Percentiles rank a stretch among this genome's conserved stretches.
Evolutionary conservation across 2,329 filamentous ascomycete species (phyloP).

Genomic region (Aspergillus thermomutatus): DNA sequence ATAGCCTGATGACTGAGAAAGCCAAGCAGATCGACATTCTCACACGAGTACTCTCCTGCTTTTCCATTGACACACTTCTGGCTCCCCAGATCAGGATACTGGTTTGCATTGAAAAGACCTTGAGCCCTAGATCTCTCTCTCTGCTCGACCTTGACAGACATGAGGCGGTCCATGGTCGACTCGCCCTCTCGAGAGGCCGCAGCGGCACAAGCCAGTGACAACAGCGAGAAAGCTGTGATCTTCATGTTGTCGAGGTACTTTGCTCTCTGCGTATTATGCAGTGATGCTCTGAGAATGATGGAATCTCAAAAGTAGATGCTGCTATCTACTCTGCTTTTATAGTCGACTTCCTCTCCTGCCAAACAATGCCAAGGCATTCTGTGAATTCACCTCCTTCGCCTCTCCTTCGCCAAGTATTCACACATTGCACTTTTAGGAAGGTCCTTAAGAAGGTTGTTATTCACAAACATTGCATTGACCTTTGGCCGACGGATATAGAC

Average conservation of each 20-base stretch:
- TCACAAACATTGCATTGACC: background rate
- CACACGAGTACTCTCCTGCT: constrained; percentile 16
- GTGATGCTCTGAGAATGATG: background rate
- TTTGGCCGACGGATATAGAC: background rate
- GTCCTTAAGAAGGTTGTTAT: background rate
- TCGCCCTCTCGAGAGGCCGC: constrained; percentile 8
- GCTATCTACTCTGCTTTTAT: background rate
- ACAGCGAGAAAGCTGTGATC: constrained; percentile 8
- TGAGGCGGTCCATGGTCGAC: constrained; percentile 12
- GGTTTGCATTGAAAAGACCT: constrained; percentile 12
- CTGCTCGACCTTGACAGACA: constrained; percentile 12
- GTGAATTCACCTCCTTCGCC: background rate
- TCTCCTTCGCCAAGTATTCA: background rate
- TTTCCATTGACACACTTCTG: constrained; percentile 12
- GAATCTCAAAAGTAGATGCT: background rate
- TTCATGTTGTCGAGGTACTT: constrained; percentile 8
- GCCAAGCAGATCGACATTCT: constrained; percentile 12
- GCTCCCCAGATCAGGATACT: constrained; percentile 7
- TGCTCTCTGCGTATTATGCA: background rate
- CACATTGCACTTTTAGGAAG: background rate
- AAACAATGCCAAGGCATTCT: background rate
- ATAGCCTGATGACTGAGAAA: constrained; percentile 19
- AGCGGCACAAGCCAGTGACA: constrained; percentile 7
- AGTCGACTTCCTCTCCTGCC: background rate
- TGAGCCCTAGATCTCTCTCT: constrained; percentile 9